Evolutionary conservation across 306 rosid genomes (phyloP).

Genomic region (Inga leiocalycina): DNA sequence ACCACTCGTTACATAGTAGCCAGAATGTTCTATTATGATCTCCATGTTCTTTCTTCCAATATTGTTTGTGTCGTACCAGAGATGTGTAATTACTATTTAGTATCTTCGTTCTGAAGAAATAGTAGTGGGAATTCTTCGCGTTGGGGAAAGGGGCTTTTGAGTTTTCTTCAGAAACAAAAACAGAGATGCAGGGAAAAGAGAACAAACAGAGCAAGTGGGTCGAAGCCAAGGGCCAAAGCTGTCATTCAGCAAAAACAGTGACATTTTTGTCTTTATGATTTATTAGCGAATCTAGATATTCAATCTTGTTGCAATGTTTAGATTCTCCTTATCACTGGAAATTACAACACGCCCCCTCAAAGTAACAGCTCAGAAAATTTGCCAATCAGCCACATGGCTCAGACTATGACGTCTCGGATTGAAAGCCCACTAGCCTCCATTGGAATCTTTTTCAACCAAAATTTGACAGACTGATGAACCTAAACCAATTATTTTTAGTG

Average conservation of each 20-base stretch:
- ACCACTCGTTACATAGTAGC: neutral
- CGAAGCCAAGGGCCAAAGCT: neutral
- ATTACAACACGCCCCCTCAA: slow-evolving; percentile 21
- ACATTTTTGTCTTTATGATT: neutral
- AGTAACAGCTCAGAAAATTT: slow-evolving; percentile 26
- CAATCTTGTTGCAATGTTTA: slow-evolving; percentile 6
- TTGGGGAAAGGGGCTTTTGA: slow-evolving; percentile 18
- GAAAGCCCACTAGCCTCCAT: slow-evolving; percentile 43
- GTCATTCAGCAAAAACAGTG: slow-evolving; percentile 28
- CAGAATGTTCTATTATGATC: neutral
- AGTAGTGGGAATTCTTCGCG: neutral
- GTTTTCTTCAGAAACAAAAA: neutral
- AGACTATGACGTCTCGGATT: slow-evolving; percentile 43
- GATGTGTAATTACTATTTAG: neutral
- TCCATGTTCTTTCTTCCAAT: slow-evolving; percentile 16
- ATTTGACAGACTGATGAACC: slow-evolving; percentile 35
- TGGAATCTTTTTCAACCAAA: slow-evolving; percentile 37
- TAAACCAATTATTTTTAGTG: slow-evolving; percentile 41
- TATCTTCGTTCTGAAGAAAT: slow-evolving; percentile 8
- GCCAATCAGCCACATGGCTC: slow-evolving; percentile 44
- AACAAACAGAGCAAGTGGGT: neutral
- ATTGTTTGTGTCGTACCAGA: neutral
- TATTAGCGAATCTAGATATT: slow-evolving; percentile 28
- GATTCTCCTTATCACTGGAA: slow-evolving; percentile 37
- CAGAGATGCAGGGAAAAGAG: neutral